Evolutionary conservation across 2,329 filamentous ascomycete species (phyloP).

Genomic region (Botrytis paeoniae): DNA sequence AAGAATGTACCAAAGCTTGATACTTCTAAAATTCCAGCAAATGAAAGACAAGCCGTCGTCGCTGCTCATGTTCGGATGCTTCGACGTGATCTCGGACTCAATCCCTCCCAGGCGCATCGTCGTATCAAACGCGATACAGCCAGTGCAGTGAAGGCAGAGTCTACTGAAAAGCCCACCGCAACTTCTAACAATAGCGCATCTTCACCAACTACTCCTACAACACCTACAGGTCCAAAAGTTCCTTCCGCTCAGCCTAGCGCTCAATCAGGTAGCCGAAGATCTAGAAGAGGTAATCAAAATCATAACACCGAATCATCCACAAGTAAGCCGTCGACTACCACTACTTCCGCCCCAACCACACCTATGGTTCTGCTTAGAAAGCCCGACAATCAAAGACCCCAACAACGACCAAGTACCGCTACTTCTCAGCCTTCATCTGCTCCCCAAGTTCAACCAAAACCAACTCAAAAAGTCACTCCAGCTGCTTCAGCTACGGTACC

Average conservation of each 20-base stretch:
- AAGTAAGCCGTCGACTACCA: conserved; percentile 24
- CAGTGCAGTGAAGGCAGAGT: conserved; percentile 34
- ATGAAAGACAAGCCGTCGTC: conserved; percentile 46
- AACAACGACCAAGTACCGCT: conserved; percentile 30
- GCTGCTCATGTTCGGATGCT: conserved; percentile 62
- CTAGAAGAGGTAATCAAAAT: conserved; percentile 40
- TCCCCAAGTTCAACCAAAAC: conserved; percentile 24
- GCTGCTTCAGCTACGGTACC: conserved; percentile 31
- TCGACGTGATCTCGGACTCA: conserved; percentile 64
- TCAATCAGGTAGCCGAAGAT: conserved; percentile 30
- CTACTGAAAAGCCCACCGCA: conserved; percentile 24
- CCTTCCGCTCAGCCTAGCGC: conserved; percentile 24
- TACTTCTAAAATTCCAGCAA: conserved; percentile 43
- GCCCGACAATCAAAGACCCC: conserved; percentile 19
- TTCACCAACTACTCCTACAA: conserved; percentile 18
- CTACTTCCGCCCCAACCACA: conserved; percentile 34
- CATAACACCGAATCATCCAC: conserved; percentile 30
- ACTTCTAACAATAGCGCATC: conserved; percentile 17
- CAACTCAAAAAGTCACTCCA: conserved; percentile 26
- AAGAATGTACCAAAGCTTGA: conserved; percentile 49
- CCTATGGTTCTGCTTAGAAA: conserved; percentile 44
- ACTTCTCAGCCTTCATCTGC: conserved; percentile 10
- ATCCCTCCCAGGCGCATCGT: conserved; percentile 59
- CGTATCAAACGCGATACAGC: conserved; percentile 54
- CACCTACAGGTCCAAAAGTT: conserved; percentile 37